Conservation (phyloP, 2,329 filamentous ascomycete genomes). For the Mycocentrospora acerina region DNA sequence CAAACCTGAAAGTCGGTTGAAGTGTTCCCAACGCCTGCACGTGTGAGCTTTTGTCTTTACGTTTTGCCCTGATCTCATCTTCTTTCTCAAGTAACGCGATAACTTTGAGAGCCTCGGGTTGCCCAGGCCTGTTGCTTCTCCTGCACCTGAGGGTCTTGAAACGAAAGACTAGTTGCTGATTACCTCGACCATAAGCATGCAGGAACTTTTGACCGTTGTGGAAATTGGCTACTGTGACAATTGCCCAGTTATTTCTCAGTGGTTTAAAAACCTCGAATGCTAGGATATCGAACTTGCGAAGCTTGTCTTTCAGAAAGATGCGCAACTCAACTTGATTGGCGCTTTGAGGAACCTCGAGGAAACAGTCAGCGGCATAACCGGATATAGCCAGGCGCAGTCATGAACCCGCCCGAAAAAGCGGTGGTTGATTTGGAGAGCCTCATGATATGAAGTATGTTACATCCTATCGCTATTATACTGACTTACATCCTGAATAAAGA, state of each 20-base stretch:
- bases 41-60: slow-evolving; percentile 5
- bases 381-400: too few species aligned
- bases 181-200: slow-evolving; percentile 19
- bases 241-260: slow-evolving; percentile 36
- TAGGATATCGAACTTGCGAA: slow-evolving; percentile 44
- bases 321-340: slow-evolving; percentile 47
- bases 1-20: slow-evolving; percentile 27
- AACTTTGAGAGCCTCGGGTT: slow-evolving; percentile 28
- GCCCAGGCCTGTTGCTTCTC: slow-evolving; percentile 18
- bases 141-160: slow-evolving; percentile 13
- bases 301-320: slow-evolving; percentile 41
- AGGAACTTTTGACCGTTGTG: slow-evolving; percentile 50
- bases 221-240: slow-evolving; percentile 49
- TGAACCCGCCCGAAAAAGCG: too few species aligned
- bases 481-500: slow-evolving; percentile 26
- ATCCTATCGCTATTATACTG: not conserved
- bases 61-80: slow-evolving; percentile 15
- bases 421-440: too few species aligned
- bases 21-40: slow-evolving; percentile 8
- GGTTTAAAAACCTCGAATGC: slow-evolving; percentile 50
- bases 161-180: slow-evolving; percentile 11
- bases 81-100: slow-evolving; percentile 26
- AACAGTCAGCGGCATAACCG: too few species aligned
- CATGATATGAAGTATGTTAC: too few species aligned
- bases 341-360: slow-evolving; percentile 41